Evolutionary conservation across 2,329 filamentous ascomycete genomes (phyloP), one percentile per base, ranked within the genome.

Genomic region (Basipetospora sp.): DNA sequence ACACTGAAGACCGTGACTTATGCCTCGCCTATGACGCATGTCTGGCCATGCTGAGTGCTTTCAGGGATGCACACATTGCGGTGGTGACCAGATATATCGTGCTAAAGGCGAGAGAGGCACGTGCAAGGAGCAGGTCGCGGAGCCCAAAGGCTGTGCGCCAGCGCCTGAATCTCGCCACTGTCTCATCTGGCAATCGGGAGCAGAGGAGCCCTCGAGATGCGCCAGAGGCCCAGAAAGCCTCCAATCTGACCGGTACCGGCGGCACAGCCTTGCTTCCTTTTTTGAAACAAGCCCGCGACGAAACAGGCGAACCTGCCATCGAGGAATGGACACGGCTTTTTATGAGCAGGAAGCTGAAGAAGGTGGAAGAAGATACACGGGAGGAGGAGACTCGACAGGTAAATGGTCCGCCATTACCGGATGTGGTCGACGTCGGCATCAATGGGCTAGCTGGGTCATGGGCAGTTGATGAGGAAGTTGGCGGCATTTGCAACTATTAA

Each of bases 61-160:
- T 94, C 51, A 78, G 87, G 42, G 87, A 94, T 58, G 93, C 87
- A 56, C 90, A 98, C 56, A 94, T 98, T 49, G 82, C 85, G 55
- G 88, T 98, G 48, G 90, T 98, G 14, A 86, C 85, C 4, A 80
- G 90, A 29, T 98, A 96, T 63, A 93, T 98, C 56, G 81, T 98
- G 50, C 65, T 90, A 46, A 87, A 88, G 31, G 87, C 83, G 2
- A 76, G 81, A 17, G 80, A 88, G 56, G 72, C 77, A 5, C 69
- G 79, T 38, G 74, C 71, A 1, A 63, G 76, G 32, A 71, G 73
- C 42, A 69, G 74, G 31, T 75, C 74, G 22, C 64, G 66, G 39
- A 74, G 65, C 43, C 70, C 67, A 15, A 68, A 69, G 51, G 63
- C 56, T n/a, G 58, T 59, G 48, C 62, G 64, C 28, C 59, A 55